phyloP scores from a whole-genome alignment of 768 basidiomycete species.

The Leccinum imitatum region DNA sequence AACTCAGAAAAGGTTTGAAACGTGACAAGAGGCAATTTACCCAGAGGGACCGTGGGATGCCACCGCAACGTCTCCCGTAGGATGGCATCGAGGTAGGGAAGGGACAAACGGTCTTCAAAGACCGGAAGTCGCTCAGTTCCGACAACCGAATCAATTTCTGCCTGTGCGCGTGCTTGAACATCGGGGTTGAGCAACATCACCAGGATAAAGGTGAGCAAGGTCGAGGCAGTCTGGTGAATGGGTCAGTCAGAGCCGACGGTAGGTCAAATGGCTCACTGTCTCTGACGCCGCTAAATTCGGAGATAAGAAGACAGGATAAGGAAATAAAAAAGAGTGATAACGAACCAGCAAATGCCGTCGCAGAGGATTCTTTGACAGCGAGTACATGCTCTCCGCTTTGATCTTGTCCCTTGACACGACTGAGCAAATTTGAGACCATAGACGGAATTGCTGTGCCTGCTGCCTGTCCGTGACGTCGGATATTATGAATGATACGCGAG shows the following conservation, averaged over 20 bases:
- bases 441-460: slow-evolving; percentile 26
- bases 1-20: background rate
- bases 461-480: slow-evolving; percentile 12
- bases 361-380: slow-evolving; percentile 30
- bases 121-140: slow-evolving; percentile 32
- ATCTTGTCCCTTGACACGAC: slow-evolving; percentile 9
- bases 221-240: slow-evolving; percentile 31
- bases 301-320: background rate
- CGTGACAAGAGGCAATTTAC: slow-evolving; percentile 15
- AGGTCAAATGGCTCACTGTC: slow-evolving; percentile 16
- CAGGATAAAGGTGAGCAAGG: slow-evolving; percentile 31
- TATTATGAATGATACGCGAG: background rate
- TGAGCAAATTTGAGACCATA: slow-evolving; percentile 29
- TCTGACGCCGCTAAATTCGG: slow-evolving; percentile 27
- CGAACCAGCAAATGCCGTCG: slow-evolving; percentile 32
- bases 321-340: background rate
- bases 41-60: slow-evolving; percentile 35
- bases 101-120: slow-evolving; percentile 30
- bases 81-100: slow-evolving; percentile 30
- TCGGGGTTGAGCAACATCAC: slow-evolving; percentile 40
- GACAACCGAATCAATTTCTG: slow-evolving; percentile 35
- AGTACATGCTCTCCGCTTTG: slow-evolving; percentile 9
- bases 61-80: slow-evolving; percentile 36
- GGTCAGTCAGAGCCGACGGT: background rate
- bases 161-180: slow-evolving; percentile 38